Evolutionary conservation across 2,329 filamentous ascomycete species (phyloP), one percentile per base, ranked within the genome.

Genomic region (Monilinia polystroma): DNA sequence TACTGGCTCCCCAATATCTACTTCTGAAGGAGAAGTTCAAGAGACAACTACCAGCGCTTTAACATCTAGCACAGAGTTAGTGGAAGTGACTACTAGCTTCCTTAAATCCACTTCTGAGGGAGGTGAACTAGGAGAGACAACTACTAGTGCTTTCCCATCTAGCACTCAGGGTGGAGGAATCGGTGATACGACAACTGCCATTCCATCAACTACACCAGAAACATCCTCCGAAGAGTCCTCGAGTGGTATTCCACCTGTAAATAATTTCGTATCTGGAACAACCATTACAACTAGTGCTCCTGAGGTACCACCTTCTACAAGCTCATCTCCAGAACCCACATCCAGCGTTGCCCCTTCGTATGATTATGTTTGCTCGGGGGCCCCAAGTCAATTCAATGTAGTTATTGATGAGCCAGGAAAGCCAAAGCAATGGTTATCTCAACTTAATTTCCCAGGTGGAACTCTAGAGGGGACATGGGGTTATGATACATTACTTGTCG

Each of bases 341-440:
- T 64, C 60, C 14, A 59, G 38, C 29, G n/a, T 41, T 20, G 53
- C n/a, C 20, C 32, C 38, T 35, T 60, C 57, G 23, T 68, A 67
- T 55, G 18, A 11, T 10, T 68, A 63, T 23, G 18, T 35, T 35
- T 69, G 68, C 29, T 14, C 68, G 26, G 16, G 54, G 41, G 38
- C 52, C 11, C 68, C 68, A 23, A 56, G 20, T 5, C 14, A 49
- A 16, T 70, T 70, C 45, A 60, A 56, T 18, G 60, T 70, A 12
- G 43, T 67, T n/a, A 68, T 68, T 29, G n/a, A 65, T n/a, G 23
- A 67, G 20, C n/a, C 60, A 29, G 67, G 68, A 16, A 62, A 68
- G 43, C 67, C 60, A 35, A 45, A 45, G 11, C 68, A 67, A 59
- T 70, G 67, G 54, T 54, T 70, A 23, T 57, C 64, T 11, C 63